These are phyloP conservation scores for Myxozyma mucilagina DNA, from an alignment of 805 yeast species.

Conservation along the genomic window DNA sequence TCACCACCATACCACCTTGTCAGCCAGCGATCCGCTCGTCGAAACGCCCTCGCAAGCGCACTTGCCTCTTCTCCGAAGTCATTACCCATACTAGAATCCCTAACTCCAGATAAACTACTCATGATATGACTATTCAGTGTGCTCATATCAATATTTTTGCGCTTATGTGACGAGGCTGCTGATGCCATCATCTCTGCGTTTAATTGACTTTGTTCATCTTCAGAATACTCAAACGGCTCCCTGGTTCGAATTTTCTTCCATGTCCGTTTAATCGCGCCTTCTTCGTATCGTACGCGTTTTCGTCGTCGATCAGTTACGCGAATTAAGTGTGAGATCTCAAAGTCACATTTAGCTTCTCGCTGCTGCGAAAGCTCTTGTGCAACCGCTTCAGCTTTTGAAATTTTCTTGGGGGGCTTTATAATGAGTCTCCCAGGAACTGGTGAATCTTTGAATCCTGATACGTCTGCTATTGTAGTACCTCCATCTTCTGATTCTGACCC, in stretches of 20 bases:
- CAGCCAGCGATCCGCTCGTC: slow-evolving; percentile 37
- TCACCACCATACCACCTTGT: slow-evolving; percentile 29
- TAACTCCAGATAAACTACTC: slow-evolving; percentile 19
- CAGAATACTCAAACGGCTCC: slow-evolving; percentile 42
- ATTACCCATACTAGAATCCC: slow-evolving; percentile 20
- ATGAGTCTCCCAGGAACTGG: slow-evolving; percentile 3
- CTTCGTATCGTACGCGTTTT: slow-evolving; percentile 28
- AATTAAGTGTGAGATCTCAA: slow-evolving; percentile 34
- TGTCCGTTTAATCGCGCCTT: slow-evolving; percentile 36
- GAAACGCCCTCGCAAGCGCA: slow-evolving; percentile 32
- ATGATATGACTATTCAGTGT: slow-evolving; percentile 23
- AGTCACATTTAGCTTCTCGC: slow-evolving; percentile 25
- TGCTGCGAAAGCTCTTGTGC: slow-evolving; percentile 20
- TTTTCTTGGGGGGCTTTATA: slow-evolving; percentile 13
- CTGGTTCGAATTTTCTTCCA: slow-evolving; percentile 38
- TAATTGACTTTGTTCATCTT: slow-evolving; percentile 35
- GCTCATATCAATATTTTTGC: slow-evolving; percentile 23
- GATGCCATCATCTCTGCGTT: slow-evolving; percentile 32
- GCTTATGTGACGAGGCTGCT: slow-evolving; percentile 30
- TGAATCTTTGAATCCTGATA: background rate
- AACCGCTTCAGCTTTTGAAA: slow-evolving; percentile 13
- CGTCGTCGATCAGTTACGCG: slow-evolving; percentile 32
- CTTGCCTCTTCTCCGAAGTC: slow-evolving; percentile 38
- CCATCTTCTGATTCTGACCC: slow-evolving; percentile 15
- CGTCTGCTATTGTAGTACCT: background rate